phyloP scores from a whole-genome alignment of 345 rosid species.

The Dipteronia sinensis region DNA sequence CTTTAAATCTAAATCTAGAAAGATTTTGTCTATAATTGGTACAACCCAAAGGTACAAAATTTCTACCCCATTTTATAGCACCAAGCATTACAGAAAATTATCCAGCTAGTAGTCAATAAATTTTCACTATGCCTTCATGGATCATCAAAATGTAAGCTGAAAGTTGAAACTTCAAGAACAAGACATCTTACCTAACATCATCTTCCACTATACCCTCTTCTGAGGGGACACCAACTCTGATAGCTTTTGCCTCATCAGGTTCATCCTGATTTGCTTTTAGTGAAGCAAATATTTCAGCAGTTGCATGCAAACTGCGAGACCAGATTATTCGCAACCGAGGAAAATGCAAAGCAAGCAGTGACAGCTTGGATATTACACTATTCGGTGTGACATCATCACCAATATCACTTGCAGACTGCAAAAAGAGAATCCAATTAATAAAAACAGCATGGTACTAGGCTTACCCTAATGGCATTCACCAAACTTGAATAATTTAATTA shows the following conservation, averaged over 20 bases:
- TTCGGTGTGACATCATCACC: slow-evolving; percentile 95
- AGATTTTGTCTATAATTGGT: not conserved
- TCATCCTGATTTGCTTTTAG: slow-evolving; percentile 95
- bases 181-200: slow-evolving; percentile 66
- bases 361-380: slow-evolving; percentile 88
- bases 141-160: not conserved
- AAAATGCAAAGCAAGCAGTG: slow-evolving; percentile 86
- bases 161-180: not conserved
- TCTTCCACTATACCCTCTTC: slow-evolving; percentile 89
- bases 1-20: not conserved
- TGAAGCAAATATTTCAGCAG: slow-evolving; percentile 85
- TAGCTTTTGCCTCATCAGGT: slow-evolving; percentile 80
- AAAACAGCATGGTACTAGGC: slow-evolving; percentile 4
- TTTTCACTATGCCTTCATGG: not conserved
- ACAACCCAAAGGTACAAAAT: not conserved
- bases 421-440: slow-evolving; percentile 14
- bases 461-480: not conserved
- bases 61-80: not conserved
- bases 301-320: slow-evolving; percentile 97
- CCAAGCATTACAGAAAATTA: not conserved
- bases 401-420: slow-evolving; percentile 92
- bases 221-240: slow-evolving; percentile 91
- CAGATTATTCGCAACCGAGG: slow-evolving; percentile 89
- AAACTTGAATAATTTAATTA: not conserved
- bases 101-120: not conserved